These are phyloP conservation scores for Boletus insuetus DNA, from an alignment of 768 basidiomycete genomes.

Conservation along the genomic window DNA sequence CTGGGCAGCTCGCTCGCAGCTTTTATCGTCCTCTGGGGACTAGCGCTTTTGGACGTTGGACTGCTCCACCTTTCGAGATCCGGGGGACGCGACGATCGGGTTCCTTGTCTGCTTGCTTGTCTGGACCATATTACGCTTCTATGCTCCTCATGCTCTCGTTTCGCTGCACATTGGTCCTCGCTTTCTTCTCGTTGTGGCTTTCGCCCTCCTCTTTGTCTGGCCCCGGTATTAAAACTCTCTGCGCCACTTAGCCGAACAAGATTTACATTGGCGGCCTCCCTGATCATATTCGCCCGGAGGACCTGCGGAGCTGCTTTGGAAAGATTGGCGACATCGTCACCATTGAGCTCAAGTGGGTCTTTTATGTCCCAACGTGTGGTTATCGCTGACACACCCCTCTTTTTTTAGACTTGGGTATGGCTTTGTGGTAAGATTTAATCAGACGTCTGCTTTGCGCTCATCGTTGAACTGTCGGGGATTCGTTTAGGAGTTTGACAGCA, in stretches of 20 bases:
- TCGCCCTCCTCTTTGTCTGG: conserved; percentile 43
- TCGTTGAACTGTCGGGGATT: background rate
- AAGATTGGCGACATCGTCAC: conserved; percentile 74
- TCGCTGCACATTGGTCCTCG: conserved; percentile 37
- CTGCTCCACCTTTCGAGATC: conserved; percentile 28
- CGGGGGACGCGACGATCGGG: conserved; percentile 27
- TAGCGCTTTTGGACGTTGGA: conserved; percentile 17
- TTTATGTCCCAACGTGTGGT: conserved; percentile 13
- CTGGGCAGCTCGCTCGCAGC: conserved; percentile 16
- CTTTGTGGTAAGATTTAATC: conserved; percentile 66
- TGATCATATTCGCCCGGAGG: conserved; percentile 82
- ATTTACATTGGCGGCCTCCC: conserved; percentile 90
- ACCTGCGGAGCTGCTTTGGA: conserved; percentile 82
- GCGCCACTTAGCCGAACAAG: conserved; percentile 84
- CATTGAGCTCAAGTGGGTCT: conserved; percentile 79
- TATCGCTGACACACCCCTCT: conserved; percentile 7
- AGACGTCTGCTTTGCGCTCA: background rate
- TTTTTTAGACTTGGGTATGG: conserved; percentile 74
- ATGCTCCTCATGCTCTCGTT: conserved; percentile 6
- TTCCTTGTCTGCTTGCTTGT: conserved; percentile 37
- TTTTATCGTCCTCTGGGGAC: conserved; percentile 17
- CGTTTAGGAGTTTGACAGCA: conserved; percentile 74
- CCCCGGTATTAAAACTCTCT: conserved; percentile 59
- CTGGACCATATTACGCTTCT: conserved; percentile 31
- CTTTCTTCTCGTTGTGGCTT: conserved; percentile 46